Conservation (phyloP, 495 filamentous ascomycete genomes). For the Trichoderma asperelloides region DNA sequence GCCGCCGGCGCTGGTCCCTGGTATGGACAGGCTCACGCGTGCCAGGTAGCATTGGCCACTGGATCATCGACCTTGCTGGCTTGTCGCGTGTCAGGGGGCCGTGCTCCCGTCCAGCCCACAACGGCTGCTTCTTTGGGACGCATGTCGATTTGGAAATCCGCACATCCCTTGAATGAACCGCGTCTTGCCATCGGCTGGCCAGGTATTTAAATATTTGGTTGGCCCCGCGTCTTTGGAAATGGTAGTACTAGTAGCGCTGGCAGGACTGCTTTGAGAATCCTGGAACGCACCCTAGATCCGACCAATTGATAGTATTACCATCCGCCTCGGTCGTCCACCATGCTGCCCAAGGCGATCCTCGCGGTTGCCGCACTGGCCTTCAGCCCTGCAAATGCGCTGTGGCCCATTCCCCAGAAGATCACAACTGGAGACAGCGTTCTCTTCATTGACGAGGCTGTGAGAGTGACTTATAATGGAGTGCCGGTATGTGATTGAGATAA, state of each 20-base stretch:
- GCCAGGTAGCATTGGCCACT: background rate
- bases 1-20: background rate
- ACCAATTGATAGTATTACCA: background rate
- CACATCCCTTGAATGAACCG: background rate
- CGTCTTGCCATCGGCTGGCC: background rate
- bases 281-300: background rate
- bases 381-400: conserved; percentile 35
- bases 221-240: background rate
- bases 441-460: conserved; percentile 44
- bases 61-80: background rate
- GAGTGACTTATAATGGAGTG: conserved; percentile 47
- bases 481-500: conserved; percentile 35
- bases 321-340: background rate
- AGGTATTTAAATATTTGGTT: background rate
- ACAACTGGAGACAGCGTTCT: conserved; percentile 43
- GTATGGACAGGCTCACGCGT: background rate
- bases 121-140: background rate
- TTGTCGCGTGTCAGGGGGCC: background rate
- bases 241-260: background rate
- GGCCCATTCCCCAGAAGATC: conserved; percentile 48
- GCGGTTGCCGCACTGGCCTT: conserved; percentile 9
- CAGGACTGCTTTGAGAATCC: background rate
- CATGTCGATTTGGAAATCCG: background rate
- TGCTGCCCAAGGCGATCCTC: conserved; percentile 9
- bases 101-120: background rate